A percentile compares a stretch with the other conserved stretches of the same genome.
phyloP scores from a whole-genome alignment of 2,329 filamentous ascomycete species.

The Aspergillus puulaauensis region DNA sequence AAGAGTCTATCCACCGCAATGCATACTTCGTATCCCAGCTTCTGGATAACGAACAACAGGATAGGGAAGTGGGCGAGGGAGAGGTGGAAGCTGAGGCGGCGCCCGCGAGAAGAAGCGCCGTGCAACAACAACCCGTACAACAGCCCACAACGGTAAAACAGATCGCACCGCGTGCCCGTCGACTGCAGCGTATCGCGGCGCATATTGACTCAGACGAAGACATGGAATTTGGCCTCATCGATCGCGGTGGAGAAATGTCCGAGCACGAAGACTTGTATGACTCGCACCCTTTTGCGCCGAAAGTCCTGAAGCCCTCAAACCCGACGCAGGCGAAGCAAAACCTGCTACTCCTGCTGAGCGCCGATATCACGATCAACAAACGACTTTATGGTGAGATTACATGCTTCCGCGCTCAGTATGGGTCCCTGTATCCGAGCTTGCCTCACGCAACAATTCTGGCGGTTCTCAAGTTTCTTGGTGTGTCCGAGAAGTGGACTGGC shows the following conservation, averaged over 20 bases:
- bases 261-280: background rate
- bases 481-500: constrained; percentile 10
- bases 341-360: constrained; percentile 8
- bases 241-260: background rate
- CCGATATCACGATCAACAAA: constrained; percentile 11
- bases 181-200: background rate
- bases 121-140: background rate
- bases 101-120: background rate
- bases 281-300: background rate
- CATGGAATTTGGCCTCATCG: background rate
- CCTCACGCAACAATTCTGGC: constrained; percentile 7
- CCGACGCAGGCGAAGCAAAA: constrained; percentile 14
- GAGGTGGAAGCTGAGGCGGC: constrained; percentile 8
- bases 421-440: constrained; percentile 7
- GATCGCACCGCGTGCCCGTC: background rate
- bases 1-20: constrained; percentile 3
- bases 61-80: background rate
- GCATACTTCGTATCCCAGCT: constrained; percentile 16
- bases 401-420: constrained; percentile 13
- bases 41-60: background rate
- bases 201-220: background rate
- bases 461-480: constrained; percentile 10
- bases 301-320: background rate
- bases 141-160: background rate
- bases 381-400: constrained; percentile 12